These are phyloP conservation scores for Maudiozyma pseudohumilis DNA, from an alignment of 805 yeast genomes.

Conservation along the genomic window DNA sequence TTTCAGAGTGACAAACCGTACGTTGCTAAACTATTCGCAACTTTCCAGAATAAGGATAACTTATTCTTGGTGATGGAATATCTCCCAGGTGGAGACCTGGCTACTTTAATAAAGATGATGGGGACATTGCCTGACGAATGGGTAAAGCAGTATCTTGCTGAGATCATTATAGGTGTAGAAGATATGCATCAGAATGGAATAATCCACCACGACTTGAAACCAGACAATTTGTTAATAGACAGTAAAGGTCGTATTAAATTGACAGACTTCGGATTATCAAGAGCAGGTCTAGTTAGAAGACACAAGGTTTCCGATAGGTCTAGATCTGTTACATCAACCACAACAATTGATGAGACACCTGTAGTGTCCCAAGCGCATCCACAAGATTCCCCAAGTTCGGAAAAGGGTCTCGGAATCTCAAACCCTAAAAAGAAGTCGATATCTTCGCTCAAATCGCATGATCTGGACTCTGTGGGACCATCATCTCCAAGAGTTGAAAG, in stretches of 20 bases:
- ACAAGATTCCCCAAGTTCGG: constrained; percentile 3
- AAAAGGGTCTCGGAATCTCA: not conserved
- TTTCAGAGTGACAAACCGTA: constrained; percentile 87
- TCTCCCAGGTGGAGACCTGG: constrained; percentile 90
- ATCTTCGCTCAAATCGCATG: not conserved
- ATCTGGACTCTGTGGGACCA: not conserved
- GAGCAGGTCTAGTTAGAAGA: constrained; percentile 80
- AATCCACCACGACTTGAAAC: constrained; percentile 90
- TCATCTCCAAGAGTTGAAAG: constrained; percentile 1
- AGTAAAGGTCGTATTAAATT: constrained; percentile 79
- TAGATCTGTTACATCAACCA: constrained; percentile 5
- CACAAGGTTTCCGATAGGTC: constrained; percentile 35
- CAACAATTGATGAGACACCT: not conserved
- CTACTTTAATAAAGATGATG: constrained; percentile 70
- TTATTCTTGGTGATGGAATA: constrained; percentile 94
- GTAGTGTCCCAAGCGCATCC: constrained; percentile 2
- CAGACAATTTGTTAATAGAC: constrained; percentile 86
- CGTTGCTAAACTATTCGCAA: constrained; percentile 79
- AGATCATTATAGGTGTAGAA: constrained; percentile 80
- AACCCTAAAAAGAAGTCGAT: constrained; percentile 1
- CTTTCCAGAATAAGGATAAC: constrained; percentile 82
- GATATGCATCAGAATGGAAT: constrained; percentile 84
- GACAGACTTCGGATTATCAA: constrained; percentile 89
- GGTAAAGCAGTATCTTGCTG: constrained; percentile 80
- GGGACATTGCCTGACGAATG: constrained; percentile 81